These are phyloP conservation scores for Grigorovia humatica DNA, from an alignment of 805 yeast genomes.

Conservation along the genomic window DNA sequence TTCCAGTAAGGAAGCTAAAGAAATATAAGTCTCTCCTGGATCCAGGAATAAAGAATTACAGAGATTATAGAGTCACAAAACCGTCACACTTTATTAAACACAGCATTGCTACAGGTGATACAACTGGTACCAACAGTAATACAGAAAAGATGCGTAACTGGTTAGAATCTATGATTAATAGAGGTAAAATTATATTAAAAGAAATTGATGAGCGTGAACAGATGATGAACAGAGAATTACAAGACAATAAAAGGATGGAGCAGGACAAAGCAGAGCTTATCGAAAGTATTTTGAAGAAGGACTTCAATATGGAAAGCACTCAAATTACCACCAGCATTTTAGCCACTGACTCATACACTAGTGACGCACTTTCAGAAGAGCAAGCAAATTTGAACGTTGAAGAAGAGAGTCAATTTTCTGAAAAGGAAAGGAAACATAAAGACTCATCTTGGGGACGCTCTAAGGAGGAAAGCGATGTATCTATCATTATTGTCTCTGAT, in stretches of 20 bases:
- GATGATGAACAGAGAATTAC: neutral
- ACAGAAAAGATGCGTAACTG: constrained; percentile 6
- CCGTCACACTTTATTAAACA: neutral
- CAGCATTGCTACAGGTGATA: neutral
- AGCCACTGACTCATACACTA: neutral
- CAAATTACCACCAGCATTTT: neutral
- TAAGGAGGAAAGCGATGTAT: constrained; percentile 1
- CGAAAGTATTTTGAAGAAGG: neutral
- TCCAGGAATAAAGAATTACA: neutral
- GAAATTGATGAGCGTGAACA: neutral
- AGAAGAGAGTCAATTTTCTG: neutral
- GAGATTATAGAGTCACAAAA: neutral
- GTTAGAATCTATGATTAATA: constrained; percentile 16
- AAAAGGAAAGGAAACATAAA: neutral
- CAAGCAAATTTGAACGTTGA: neutral
- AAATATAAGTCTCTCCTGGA: constrained; percentile 7
- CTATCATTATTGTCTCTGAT: constrained; percentile 6
- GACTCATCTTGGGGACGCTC: neutral
- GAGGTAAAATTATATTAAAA: constrained; percentile 16
- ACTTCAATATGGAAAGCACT: neutral
- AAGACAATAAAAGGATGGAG: neutral
- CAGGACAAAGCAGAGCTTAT: neutral
- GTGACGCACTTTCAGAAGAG: neutral
- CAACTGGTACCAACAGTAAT: neutral
- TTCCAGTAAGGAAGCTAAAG: constrained; percentile 17